Conservation (phyloP, 2,329 filamentous ascomycete genomes). For the Rachicladosporium sp. region DNA sequence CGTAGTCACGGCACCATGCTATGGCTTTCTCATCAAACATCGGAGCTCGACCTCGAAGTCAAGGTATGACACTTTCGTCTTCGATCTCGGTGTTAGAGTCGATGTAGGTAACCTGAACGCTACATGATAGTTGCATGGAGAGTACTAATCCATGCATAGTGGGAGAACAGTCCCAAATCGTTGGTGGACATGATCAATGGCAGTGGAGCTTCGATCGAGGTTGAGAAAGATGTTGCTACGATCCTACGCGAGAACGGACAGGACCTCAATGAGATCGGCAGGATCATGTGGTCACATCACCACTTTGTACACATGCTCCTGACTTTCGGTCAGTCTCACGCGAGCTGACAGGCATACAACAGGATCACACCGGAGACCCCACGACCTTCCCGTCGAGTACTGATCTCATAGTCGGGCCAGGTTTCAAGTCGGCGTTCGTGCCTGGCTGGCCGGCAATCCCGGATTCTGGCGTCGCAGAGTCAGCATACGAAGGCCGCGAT, state of each 20-base stretch:
- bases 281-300: slow-evolving; percentile 12
- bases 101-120: slow-evolving; percentile 18
- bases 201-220: slow-evolving; percentile 20
- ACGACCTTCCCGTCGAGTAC: slow-evolving; percentile 29
- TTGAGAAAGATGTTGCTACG: slow-evolving; percentile 28
- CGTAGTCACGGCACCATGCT: slow-evolving; percentile 24
- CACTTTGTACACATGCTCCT: slow-evolving; percentile 8
- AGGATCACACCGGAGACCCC: slow-evolving; percentile 24
- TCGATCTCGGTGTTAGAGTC: slow-evolving; percentile 34
- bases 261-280: slow-evolving; percentile 16
- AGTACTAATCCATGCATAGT: not conserved
- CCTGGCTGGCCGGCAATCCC: slow-evolving; percentile 31
- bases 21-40: slow-evolving; percentile 37
- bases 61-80: slow-evolving; percentile 22
- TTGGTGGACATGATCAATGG: slow-evolving; percentile 15
- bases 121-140: too few relatives aligned
- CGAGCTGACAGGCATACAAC: too few relatives aligned
- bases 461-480: slow-evolving; percentile 24
- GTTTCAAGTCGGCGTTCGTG: slow-evolving; percentile 26
- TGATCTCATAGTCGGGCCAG: slow-evolving; percentile 32
- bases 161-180: slow-evolving; percentile 22
- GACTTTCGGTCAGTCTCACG: too few relatives aligned
- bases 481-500: slow-evolving; percentile 25
- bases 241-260: slow-evolving; percentile 24
- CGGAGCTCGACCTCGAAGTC: slow-evolving; percentile 6